Evolutionary conservation across 2,329 filamentous ascomycete species (phyloP), one percentile per base, ranked within the genome.

Genomic region (Coniella lustricola): DNA sequence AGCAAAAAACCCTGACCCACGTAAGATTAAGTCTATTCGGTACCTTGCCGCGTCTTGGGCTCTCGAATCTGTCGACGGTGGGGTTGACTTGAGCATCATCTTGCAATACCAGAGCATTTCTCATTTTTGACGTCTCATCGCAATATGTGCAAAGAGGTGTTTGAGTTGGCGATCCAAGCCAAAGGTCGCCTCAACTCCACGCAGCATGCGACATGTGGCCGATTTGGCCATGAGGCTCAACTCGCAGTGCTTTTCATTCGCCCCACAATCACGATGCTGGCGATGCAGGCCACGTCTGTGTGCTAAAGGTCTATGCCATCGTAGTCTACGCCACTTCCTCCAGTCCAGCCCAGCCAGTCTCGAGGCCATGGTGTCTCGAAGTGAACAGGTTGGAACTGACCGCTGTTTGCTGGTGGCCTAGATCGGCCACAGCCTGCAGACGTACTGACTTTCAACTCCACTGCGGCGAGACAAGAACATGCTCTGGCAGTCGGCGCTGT

Each of bases 1-100:
- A 29, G 25, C n/a, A n/a, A 45, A 37, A 39, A 47, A 50, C 50
- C 50, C 44, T 52, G 50, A 50, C 50, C 47, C 50, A 50, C 43
- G 39, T 47, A 35, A 20, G 29, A 29, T 47, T 42, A 47, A 50
- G 32, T 35, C 34, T 35, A 42, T 35, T 35, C 31, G 25, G 29
- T 36, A 48, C 44, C 46, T 37, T 44, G 34, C 39, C 41, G 33
- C 29, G 39, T 22, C 35, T 9, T 14, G 2, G 10, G n/a, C n/a
- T n/a, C 13, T 20, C 34, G 20, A 22, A 29, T 32, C 14, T 36
- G 34, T 31, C 33, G 33, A 29, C 21, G 14, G 16, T 14, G 31
- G 41, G 17, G 18, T 25, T 18, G 3, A 10, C n/a, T 31, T n/a
- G n/a, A n/a, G n/a, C n/a, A n/a, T n/a, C n/a, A n/a, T n/a, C n/a